These are phyloP conservation scores for Blechomonas ayalai DNA, from an alignment of 208 protist genomes.

Conservation along the genomic window DNA sequence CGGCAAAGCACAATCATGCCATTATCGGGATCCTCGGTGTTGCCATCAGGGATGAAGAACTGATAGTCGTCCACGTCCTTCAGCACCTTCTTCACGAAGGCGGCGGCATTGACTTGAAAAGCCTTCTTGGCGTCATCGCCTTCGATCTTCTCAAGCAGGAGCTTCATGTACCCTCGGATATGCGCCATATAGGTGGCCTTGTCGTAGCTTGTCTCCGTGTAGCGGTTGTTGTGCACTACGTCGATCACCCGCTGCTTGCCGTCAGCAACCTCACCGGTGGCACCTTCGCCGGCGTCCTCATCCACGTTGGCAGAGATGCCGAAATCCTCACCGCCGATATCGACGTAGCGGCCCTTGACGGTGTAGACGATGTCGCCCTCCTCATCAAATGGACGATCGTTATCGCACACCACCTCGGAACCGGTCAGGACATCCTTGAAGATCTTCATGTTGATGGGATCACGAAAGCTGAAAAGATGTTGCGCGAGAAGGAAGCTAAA, in stretches of 20 bases:
- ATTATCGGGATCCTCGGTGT: conserved; percentile 86
- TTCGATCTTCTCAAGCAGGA: conserved; percentile 79
- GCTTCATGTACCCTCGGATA: conserved; percentile 91
- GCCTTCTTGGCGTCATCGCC: conserved; percentile 75
- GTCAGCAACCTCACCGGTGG: conserved; percentile 73
- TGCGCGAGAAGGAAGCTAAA: not conserved
- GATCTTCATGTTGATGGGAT: conserved; percentile 67
- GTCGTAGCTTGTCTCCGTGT: conserved; percentile 90
- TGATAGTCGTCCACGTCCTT: conserved; percentile 91
- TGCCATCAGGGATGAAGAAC: conserved; percentile 90
- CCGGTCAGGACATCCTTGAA: conserved; percentile 83
- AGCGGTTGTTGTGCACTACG: conserved; percentile 87
- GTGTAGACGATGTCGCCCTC: conserved; percentile 81
- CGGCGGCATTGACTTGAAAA: conserved; percentile 80
- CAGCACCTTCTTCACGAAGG: conserved; percentile 89
- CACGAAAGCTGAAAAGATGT: not conserved
- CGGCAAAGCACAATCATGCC: conserved; percentile 88
- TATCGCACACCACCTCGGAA: conserved; percentile 90
- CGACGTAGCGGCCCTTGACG: conserved; percentile 79
- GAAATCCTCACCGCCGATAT: conserved; percentile 85
- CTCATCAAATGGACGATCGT: conserved; percentile 68
- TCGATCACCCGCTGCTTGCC: conserved; percentile 79
- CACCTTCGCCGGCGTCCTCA: conserved; percentile 80
- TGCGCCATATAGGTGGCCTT: conserved; percentile 90
- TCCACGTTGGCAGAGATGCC: conserved; percentile 89